Evolutionary conservation across 23 red algal species (phyloP).

Genomic region (Rhodosorus marinus): DNA sequence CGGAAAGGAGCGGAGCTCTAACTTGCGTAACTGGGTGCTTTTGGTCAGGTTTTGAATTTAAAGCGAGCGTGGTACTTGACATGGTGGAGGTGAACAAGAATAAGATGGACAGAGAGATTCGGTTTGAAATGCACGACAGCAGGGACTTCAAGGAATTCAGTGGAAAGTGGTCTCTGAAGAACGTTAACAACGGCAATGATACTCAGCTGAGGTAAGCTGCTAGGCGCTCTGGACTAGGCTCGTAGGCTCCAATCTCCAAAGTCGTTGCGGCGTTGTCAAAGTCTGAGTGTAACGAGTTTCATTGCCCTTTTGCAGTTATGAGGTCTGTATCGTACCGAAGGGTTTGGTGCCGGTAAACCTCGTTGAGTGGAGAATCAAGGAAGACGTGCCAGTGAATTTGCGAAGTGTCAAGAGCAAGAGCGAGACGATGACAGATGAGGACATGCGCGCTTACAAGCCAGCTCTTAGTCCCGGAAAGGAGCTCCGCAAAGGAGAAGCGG

Average conservation of each 20-base stretch:
- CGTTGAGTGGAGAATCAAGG: slow-evolving; percentile 91
- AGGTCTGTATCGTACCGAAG: slow-evolving; percentile 50
- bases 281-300: too few species aligned
- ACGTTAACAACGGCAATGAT: slow-evolving; percentile 1
- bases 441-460: too few species aligned
- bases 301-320: slow-evolving; percentile 52
- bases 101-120: slow-evolving; percentile 21
- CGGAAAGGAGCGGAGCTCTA: too few species aligned
- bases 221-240: background rate
- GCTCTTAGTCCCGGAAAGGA: too few species aligned
- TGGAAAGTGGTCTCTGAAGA: slow-evolving; percentile 61
- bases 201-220: background rate
- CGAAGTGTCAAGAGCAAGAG: slow-evolving; percentile 9
- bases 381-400: slow-evolving; percentile 76
- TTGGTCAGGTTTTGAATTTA: slow-evolving; percentile 91
- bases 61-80: slow-evolving; percentile 70
- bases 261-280: background rate
- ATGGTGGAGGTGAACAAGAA: slow-evolving; percentile 55
- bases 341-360: slow-evolving; percentile 65
- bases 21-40: too few species aligned
- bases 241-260: background rate
- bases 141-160: slow-evolving; percentile 68
- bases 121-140: slow-evolving; percentile 43
- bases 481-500: too few species aligned
- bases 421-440: background rate